Conservation (phyloP, 192 early-diverging fungal species). For the Coemansia sp. region DNA sequence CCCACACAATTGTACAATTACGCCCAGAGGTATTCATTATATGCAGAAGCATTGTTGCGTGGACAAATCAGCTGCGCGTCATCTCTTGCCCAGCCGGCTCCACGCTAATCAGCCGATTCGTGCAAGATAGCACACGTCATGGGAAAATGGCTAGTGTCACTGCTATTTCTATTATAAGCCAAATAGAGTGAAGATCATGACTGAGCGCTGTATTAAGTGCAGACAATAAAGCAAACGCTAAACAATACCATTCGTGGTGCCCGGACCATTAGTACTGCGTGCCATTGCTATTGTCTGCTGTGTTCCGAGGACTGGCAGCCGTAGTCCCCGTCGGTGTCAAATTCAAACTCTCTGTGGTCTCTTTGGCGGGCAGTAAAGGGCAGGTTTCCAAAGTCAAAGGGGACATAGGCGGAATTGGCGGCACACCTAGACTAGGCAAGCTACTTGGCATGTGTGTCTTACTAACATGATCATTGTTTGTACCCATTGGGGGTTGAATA, state of each 20-base stretch:
- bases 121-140: background rate
- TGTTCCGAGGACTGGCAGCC: background rate
- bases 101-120: background rate
- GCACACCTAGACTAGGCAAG: too few relatives aligned
- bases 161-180: background rate
- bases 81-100: background rate
- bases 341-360: too few relatives aligned
- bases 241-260: background rate
- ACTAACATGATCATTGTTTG: too few relatives aligned
- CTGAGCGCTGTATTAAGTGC: background rate
- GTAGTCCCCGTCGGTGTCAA: too few relatives aligned
- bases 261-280: background rate
- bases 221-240: background rate
- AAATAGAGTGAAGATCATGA: background rate
- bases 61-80: background rate
- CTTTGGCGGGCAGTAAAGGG: too few relatives aligned
- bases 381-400: too few relatives aligned
- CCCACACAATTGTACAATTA: slow-evolving; percentile 19
- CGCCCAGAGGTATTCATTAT: background rate
- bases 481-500: too few relatives aligned
- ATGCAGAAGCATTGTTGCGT: background rate
- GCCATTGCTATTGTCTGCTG: background rate
- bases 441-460: too few relatives aligned
- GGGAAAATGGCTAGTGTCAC: background rate
- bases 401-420: too few relatives aligned